Conservation (phyloP, 1,284 basidiomycete genomes). For the Sphaerobolus stellatus region DNA sequence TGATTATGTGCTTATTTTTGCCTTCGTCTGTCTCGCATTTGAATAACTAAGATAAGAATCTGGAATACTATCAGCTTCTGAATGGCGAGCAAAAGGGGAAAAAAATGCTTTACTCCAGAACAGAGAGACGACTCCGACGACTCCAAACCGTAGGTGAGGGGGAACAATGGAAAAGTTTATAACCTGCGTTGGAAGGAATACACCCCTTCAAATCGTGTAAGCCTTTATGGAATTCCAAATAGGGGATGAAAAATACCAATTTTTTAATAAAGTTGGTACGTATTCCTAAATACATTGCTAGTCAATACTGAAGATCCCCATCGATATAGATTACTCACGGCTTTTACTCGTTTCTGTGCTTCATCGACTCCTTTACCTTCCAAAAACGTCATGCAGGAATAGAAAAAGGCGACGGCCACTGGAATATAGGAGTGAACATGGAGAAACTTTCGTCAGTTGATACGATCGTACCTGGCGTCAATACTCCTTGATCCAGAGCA, state of each 20-base stretch:
- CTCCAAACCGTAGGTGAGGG: conserved; percentile 73
- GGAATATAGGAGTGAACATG: conserved; percentile 1
- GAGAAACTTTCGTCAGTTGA: neutral
- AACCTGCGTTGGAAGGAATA: conserved; percentile 79
- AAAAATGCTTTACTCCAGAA: conserved; percentile 74
- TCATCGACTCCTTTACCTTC: conserved; percentile 64
- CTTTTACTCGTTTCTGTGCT: conserved; percentile 52
- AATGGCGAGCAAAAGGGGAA: conserved; percentile 16
- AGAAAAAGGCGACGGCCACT: conserved; percentile 73
- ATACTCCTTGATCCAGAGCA: conserved; percentile 70
- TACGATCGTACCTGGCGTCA: conserved; percentile 55
- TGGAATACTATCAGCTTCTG: conserved; percentile 20
- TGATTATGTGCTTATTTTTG: too few relatives aligned
- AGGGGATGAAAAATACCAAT: conserved; percentile 62
- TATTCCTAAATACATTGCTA: conserved; percentile 50
- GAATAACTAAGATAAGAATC: conserved; percentile 22
- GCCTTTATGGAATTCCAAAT: too few relatives aligned
- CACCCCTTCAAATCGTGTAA: conserved; percentile 45
- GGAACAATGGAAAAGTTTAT: conserved; percentile 83
- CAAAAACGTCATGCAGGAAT: conserved; percentile 68
- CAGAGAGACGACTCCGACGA: conserved; percentile 76
- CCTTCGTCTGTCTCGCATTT: conserved; percentile 9
- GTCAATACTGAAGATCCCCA: neutral
- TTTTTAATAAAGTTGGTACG: conserved; percentile 66
- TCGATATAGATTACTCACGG: conserved; percentile 38